phyloP scores from a whole-genome alignment of 108 stramenopile species.

The Fragilariopsis cylindrus region DNA sequence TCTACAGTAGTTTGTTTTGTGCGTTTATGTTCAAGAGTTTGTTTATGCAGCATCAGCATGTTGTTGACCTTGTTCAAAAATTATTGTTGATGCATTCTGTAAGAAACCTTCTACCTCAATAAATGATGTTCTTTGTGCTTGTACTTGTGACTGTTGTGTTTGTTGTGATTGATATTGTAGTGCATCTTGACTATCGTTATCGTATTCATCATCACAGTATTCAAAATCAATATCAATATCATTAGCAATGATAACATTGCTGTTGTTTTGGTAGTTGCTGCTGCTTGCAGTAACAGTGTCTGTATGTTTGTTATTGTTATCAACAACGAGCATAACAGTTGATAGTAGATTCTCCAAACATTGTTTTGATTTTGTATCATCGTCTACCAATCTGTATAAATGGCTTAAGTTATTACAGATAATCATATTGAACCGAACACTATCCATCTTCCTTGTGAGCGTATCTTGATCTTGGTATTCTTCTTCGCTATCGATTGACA shows the following conservation, averaged over 20 bases:
- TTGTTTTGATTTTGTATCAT: slow-evolving; percentile 16
- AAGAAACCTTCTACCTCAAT: slow-evolving; percentile 22
- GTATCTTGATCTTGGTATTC: not conserved
- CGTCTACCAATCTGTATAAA: slow-evolving; percentile 25
- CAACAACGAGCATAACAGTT: slow-evolving; percentile 32
- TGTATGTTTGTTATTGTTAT: slow-evolving; percentile 1
- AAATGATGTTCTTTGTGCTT: not conserved
- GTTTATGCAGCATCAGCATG: slow-evolving; percentile 18
- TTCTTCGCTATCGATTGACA: not conserved
- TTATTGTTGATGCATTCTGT: slow-evolving; percentile 8
- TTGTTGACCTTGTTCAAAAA: not conserved
- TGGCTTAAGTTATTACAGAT: slow-evolving; percentile 38
- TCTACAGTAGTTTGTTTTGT: not conserved
- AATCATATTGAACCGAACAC: slow-evolving; percentile 30
- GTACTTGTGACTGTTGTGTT: not conserved
- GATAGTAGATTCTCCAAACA: slow-evolving; percentile 33
- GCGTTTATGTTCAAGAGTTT: not conserved
- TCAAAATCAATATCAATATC: not conserved
- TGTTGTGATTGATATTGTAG: not conserved
- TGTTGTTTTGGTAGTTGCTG: not conserved
- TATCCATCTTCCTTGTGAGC: not conserved
- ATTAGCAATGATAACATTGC: not conserved
- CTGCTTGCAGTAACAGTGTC: not conserved
- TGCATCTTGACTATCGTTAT: not conserved
- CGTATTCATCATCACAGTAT: not conserved